phyloP scores from a whole-genome alignment of 495 filamentous ascomycete species.

The Hypoxylon perforatum region DNA sequence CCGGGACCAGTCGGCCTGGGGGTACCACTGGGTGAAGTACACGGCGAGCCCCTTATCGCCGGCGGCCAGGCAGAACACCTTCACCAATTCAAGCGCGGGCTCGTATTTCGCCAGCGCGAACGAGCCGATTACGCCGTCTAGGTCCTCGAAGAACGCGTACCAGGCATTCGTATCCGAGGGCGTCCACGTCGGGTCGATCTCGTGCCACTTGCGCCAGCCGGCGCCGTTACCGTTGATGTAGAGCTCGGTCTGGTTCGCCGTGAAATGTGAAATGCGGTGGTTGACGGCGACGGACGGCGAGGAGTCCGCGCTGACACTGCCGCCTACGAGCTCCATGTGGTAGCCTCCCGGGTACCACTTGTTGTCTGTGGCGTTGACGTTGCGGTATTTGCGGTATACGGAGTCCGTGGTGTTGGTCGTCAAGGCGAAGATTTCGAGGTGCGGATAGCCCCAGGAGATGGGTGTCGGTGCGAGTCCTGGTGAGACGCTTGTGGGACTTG shows the following conservation, averaged over 20 bases:
- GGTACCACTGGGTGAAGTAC: slow-evolving; percentile 10
- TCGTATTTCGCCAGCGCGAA: slow-evolving; percentile 1
- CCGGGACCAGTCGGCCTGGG: slow-evolving; percentile 4
- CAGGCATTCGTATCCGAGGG: background rate
- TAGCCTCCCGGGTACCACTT: slow-evolving; percentile 1
- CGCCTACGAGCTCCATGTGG: slow-evolving; percentile 21
- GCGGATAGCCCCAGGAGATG: slow-evolving; percentile 30
- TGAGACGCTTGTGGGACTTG: slow-evolving; percentile 12
- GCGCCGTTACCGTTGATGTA: slow-evolving; percentile 8
- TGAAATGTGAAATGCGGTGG: background rate
- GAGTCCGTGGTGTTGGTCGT: slow-evolving; percentile 11
- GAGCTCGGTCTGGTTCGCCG: slow-evolving; percentile 15
- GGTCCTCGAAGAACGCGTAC: background rate
- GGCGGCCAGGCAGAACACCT: slow-evolving; percentile 11
- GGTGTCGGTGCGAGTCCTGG: slow-evolving; percentile 15
- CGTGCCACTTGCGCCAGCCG: slow-evolving; percentile 5
- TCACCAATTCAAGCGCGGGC: background rate
- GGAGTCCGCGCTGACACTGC: background rate
- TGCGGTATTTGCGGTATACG: slow-evolving; percentile 25
- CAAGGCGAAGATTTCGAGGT: slow-evolving; percentile 22
- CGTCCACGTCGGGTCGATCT: background rate
- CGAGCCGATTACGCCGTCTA: slow-evolving; percentile 1
- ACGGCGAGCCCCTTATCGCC: slow-evolving; percentile 2
- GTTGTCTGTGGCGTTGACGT: slow-evolving; percentile 7
- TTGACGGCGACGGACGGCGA: slow-evolving; percentile 13